phyloP scores from a whole-genome alignment of 2,329 filamentous ascomycete species.

The Colletotrichum zoysiae region DNA sequence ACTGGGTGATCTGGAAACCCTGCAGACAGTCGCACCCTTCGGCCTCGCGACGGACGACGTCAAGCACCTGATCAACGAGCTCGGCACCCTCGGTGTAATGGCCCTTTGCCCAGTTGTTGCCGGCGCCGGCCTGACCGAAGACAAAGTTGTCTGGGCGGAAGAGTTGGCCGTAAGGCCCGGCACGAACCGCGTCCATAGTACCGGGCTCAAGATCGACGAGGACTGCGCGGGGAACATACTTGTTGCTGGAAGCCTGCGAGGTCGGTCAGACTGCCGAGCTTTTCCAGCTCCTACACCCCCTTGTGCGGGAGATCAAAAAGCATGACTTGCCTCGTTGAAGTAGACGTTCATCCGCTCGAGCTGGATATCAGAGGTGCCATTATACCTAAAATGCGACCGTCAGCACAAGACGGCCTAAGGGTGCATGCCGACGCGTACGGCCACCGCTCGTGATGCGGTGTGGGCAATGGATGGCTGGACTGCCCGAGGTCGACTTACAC shows the following conservation, averaged over 20 bases:
- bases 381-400: conserved; percentile 74
- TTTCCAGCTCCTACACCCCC: conserved; percentile 13
- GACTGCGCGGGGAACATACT: conserved; percentile 99
- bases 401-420: background rate
- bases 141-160: conserved; percentile 99
- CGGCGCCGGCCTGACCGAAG: conserved; percentile 98
- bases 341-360: conserved; percentile 99
- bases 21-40: conserved; percentile 99
- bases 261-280: conserved; percentile 26
- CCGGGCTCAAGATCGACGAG: conserved; percentile 99
- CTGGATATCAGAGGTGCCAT: conserved; percentile 98
- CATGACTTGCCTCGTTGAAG: conserved; percentile 79
- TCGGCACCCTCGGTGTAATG: conserved; percentile 99
- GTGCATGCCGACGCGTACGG: too few relatives aligned
- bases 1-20: conserved; percentile 99
- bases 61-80: conserved; percentile 97
- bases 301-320: too few relatives aligned
- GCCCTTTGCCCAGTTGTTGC: conserved; percentile 99
- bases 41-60: conserved; percentile 98
- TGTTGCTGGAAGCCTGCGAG: conserved; percentile 89
- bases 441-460: too few relatives aligned
- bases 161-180: conserved; percentile 97
- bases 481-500: conserved; percentile 72
- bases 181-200: conserved; percentile 99
- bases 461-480: too few relatives aligned